Percentiles rank a stretch among this genome's conserved stretches.
Conservation (phyloP, 139 green algal species). For the Gonium pectorale region DNA sequence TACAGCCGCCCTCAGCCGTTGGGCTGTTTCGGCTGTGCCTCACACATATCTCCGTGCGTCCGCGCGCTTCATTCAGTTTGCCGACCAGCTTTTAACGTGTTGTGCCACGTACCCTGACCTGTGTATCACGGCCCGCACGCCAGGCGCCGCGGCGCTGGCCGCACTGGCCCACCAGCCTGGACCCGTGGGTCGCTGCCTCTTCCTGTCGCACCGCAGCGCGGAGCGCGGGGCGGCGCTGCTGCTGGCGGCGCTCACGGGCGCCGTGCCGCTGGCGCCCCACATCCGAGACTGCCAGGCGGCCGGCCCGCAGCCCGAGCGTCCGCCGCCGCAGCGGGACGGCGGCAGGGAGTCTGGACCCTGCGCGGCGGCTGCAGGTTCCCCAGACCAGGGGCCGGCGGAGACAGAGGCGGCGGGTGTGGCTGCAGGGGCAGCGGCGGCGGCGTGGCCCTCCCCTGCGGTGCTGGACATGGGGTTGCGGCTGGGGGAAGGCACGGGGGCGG, state of each 20-base stretch:
- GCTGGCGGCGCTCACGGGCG: neutral
- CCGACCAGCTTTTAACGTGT: too few relatives aligned
- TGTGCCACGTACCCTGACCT: too few relatives aligned
- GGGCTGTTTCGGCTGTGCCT: too few relatives aligned
- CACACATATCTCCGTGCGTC: too few relatives aligned
- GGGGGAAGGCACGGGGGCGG: slow-evolving; percentile 64
- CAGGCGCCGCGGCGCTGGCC: slow-evolving; percentile 54
- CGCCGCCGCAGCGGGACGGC: neutral
- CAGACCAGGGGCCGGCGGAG: neutral
- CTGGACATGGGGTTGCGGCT: slow-evolving; percentile 63
- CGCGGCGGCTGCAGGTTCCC: neutral
- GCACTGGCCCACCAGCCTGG: slow-evolving; percentile 43
- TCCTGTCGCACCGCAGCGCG: slow-evolving; percentile 57
- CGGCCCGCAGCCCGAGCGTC: neutral
- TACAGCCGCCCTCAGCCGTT: too few relatives aligned
- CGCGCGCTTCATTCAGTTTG: too few relatives aligned
- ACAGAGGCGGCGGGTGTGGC: neutral
- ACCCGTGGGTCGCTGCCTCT: slow-evolving; percentile 32
- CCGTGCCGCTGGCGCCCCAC: neutral
- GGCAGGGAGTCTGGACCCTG: too few relatives aligned
- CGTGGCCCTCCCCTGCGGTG: neutral
- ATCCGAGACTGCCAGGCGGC: too few relatives aligned
- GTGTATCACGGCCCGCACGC: neutral
- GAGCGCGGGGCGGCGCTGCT: slow-evolving; percentile 49
- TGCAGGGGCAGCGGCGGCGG: neutral